Conservation (phyloP, 208 protist species). For the Leishmania tropica region DNA sequence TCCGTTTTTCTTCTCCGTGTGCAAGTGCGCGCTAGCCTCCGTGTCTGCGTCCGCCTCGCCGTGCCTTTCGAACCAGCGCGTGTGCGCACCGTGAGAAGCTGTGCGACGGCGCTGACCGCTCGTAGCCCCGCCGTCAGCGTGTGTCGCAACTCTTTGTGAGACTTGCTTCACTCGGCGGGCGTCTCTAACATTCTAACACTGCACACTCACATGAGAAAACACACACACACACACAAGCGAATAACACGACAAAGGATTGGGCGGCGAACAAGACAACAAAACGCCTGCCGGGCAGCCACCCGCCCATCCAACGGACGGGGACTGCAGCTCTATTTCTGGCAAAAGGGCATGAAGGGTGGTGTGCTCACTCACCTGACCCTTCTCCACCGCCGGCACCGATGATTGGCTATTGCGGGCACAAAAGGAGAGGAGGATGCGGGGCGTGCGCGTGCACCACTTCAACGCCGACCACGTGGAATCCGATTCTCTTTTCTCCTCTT, state of each 20-base stretch:
- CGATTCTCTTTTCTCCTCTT: not conserved
- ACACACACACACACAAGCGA: not conserved
- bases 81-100: not conserved
- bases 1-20: slow-evolving; percentile 10
- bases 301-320: not conserved
- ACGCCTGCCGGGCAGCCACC: not conserved
- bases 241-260: not conserved
- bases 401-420: not conserved
- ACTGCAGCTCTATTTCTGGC: not conserved
- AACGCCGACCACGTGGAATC: not conserved
- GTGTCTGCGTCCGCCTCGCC: slow-evolving; percentile 3
- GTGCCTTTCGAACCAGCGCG: not conserved
- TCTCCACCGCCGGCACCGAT: not conserved
- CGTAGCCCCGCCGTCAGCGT: not conserved
- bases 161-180: not conserved
- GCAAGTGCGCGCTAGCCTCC: not conserved
- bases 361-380: not conserved
- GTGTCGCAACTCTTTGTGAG: slow-evolving; percentile 1
- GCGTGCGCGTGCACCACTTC: not conserved
- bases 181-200: not conserved
- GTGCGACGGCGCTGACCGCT: not conserved
- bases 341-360: not conserved
- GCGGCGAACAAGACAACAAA: not conserved
- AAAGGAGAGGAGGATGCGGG: not conserved
- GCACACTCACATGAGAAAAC: no score